phyloP scores from a whole-genome alignment of 176 grass and related monocot species.

The Rhipidocladum racemiflorum region DNA sequence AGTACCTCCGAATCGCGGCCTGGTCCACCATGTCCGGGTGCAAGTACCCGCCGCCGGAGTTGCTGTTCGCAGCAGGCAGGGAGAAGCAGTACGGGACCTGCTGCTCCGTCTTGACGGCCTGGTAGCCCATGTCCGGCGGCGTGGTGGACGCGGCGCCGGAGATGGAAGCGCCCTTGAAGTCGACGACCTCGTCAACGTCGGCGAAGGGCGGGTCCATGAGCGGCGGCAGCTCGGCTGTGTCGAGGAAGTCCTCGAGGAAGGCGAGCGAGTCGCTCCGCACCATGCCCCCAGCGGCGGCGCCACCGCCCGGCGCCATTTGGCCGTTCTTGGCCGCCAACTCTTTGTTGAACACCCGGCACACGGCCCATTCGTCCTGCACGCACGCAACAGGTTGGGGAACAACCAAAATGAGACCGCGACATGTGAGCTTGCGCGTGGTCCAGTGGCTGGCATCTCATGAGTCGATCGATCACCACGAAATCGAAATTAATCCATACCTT shows the following conservation, averaged over 20 bases:
- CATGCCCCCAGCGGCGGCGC: neutral
- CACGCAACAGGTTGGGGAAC: slow-evolving; percentile 23
- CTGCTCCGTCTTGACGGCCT: slow-evolving; percentile 28
- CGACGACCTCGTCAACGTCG: neutral
- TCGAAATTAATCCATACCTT: slow-evolving; percentile 45
- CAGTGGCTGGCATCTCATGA: slow-evolving; percentile 8
- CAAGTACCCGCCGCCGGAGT: neutral
- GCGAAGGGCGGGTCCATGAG: slow-evolving; percentile 37
- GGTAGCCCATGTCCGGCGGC: neutral
- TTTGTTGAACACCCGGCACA: slow-evolving; percentile 72
- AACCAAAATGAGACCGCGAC: neutral
- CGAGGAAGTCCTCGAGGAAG: slow-evolving; percentile 33
- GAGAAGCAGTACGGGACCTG: slow-evolving; percentile 16
- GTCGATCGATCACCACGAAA: neutral
- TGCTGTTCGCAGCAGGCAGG: neutral
- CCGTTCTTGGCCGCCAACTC: slow-evolving; percentile 35
- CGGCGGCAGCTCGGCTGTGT: slow-evolving; percentile 35
- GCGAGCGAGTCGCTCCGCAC: slow-evolving; percentile 11
- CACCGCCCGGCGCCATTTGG: slow-evolving; percentile 9
- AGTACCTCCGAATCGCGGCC: slow-evolving; percentile 45
- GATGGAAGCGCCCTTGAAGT: neutral
- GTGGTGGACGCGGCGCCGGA: neutral
- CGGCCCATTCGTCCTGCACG: slow-evolving; percentile 82
- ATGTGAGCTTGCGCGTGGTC: slow-evolving; percentile 14
- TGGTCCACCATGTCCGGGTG: neutral